Percentiles rank a stretch among this genome's conserved stretches.
Conservation (phyloP, 805 yeast species). For the Metschnikowia matae region DNA sequence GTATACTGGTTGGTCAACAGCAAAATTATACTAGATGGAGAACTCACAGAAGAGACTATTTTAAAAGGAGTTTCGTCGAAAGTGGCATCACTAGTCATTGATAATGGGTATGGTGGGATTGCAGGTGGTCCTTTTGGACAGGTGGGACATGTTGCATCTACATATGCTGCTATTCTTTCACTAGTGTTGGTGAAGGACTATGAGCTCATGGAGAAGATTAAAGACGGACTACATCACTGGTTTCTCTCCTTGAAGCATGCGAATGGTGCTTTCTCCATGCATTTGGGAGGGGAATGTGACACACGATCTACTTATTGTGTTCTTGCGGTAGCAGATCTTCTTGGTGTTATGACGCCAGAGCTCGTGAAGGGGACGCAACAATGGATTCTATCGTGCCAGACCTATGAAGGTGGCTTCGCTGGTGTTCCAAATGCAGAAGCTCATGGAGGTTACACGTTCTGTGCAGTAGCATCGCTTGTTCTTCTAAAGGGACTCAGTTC, state of each 20-base stretch:
- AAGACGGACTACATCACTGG: conserved; percentile 56
- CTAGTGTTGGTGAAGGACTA: conserved; percentile 49
- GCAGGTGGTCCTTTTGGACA: conserved; percentile 83
- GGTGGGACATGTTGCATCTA: conserved; percentile 76
- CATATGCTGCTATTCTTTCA: conserved; percentile 72
- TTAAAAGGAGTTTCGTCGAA: conserved; percentile 19
- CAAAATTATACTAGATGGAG: conserved; percentile 17
- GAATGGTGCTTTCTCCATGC: conserved; percentile 79
- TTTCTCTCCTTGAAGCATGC: conserved; percentile 54
- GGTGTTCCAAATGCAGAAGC: conserved; percentile 81
- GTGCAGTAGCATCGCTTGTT: conserved; percentile 68
- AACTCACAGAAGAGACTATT: conserved; percentile 4
- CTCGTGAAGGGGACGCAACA: conserved; percentile 48
- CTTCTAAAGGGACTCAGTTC: conserved; percentile 33
- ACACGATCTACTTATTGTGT: conserved; percentile 86
- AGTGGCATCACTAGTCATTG: conserved; percentile 23
- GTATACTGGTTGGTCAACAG: conserved; percentile 75
- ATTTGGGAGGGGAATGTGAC: conserved; percentile 76
- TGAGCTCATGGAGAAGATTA: conserved; percentile 24
- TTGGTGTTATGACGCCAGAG: conserved; percentile 60
- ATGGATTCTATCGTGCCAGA: conserved; percentile 73
- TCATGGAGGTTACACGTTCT: conserved; percentile 95
- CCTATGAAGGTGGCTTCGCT: conserved; percentile 94
- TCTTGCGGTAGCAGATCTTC: conserved; percentile 62
- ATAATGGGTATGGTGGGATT: conserved; percentile 51